phyloP scores from a whole-genome alignment of 768 basidiomycete genomes.

The Leccinum boreale region DNA sequence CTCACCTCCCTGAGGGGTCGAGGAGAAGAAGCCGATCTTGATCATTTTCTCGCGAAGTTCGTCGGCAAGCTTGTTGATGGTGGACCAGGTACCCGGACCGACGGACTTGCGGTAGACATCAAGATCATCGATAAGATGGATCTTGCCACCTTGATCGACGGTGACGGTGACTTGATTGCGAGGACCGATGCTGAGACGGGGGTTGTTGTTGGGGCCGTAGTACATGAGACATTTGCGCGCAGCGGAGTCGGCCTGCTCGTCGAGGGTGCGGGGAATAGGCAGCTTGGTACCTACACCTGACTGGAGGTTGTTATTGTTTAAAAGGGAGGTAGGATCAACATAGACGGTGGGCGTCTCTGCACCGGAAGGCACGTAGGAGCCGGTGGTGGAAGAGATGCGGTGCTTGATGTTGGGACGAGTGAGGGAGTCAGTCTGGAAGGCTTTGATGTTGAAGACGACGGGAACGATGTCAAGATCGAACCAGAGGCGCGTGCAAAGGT shows the following conservation, averaged over 20 bases:
- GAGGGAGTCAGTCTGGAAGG: constrained; percentile 73
- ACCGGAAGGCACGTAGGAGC: constrained; percentile 75
- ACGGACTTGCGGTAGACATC: constrained; percentile 75
- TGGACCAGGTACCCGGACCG: constrained; percentile 71
- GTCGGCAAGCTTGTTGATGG: constrained; percentile 76
- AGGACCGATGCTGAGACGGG: constrained; percentile 74
- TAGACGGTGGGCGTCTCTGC: constrained; percentile 72
- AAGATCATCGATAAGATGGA: constrained; percentile 81
- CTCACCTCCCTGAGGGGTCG: constrained; percentile 90
- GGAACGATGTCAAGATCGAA: constrained; percentile 80
- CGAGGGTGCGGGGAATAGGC: constrained; percentile 72
- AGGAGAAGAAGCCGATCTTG: constrained; percentile 92
- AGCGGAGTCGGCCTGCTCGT: constrained; percentile 84
- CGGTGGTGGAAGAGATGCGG: constrained; percentile 75
- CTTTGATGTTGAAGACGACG: constrained; percentile 82
- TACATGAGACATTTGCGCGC: constrained; percentile 83
- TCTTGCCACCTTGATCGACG: constrained; percentile 84
- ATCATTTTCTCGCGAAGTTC: constrained; percentile 84
- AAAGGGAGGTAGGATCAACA: constrained; percentile 54
- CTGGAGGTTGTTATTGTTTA: constrained; percentile 37
- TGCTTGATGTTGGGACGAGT: constrained; percentile 81
- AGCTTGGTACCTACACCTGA: constrained; percentile 52
- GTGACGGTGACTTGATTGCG: constrained; percentile 72
- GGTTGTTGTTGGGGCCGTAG: constrained; percentile 85
- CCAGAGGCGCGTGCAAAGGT: constrained; percentile 85